Percentiles rank a stretch among this genome's conserved stretches.
Conservation (phyloP, 768 basidiomycete species). For the Boletus coccyginus region DNA sequence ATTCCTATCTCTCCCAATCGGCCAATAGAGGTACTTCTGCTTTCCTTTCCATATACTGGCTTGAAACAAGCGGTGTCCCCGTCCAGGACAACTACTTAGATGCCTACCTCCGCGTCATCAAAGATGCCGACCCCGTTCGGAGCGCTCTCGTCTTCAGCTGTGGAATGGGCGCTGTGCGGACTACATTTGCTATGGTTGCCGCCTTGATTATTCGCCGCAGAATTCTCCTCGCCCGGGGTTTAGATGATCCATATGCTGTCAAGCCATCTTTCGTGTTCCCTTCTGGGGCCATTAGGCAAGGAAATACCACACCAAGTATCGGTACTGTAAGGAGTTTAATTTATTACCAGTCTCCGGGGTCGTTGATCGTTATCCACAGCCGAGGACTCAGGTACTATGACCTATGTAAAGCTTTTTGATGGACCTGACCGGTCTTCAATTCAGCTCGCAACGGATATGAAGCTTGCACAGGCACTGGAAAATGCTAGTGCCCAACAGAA, state of each 20-base stretch:
- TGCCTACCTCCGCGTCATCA: conserved; percentile 82
- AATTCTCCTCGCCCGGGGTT: conserved; percentile 58
- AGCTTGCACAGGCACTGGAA: conserved; percentile 63
- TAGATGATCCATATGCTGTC: conserved; percentile 73
- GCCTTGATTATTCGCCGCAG: conserved; percentile 83
- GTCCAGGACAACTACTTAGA: conserved; percentile 90
- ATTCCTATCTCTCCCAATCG: conserved; percentile 95
- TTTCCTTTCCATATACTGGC: background rate
- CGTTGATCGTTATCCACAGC: conserved; percentile 14
- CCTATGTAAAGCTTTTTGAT: background rate
- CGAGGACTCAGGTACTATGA: conserved; percentile 29
- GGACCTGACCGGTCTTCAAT: conserved; percentile 7
- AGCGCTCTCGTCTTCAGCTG: conserved; percentile 93
- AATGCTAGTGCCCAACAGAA: conserved; percentile 81
- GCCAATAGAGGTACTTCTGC: conserved; percentile 70
- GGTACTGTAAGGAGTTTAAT: conserved; percentile 43
- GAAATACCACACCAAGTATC: conserved; percentile 36
- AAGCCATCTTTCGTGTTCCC: conserved; percentile 28
- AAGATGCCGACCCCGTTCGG: conserved; percentile 69
- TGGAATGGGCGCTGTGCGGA: conserved; percentile 95
- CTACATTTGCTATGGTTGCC: conserved; percentile 97
- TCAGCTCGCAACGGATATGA: conserved; percentile 49
- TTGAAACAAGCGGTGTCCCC: background rate
- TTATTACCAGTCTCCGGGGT: background rate
- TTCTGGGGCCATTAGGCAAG: conserved; percentile 13